These are phyloP conservation scores for Calonectria hongkongensis DNA, from an alignment of 2,329 filamentous ascomycete genomes.

Conservation along the genomic window DNA sequence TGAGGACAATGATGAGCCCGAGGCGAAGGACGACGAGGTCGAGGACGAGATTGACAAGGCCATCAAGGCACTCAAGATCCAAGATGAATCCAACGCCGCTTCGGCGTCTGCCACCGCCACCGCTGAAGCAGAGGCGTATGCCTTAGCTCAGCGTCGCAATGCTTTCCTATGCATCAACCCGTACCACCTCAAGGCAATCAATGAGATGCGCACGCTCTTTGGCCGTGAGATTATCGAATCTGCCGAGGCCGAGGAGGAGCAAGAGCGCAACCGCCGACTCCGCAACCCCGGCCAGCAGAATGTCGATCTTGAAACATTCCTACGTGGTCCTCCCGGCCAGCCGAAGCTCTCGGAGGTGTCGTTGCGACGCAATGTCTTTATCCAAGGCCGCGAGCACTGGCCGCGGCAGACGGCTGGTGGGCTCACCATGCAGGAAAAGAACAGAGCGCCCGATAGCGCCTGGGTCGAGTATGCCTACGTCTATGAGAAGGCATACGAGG, in stretches of 20 bases:
- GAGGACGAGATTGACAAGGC: constrained; percentile 75
- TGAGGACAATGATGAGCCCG: constrained; percentile 13
- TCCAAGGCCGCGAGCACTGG: constrained; percentile 92
- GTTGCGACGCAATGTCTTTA: constrained; percentile 86
- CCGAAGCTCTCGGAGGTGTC: constrained; percentile 82
- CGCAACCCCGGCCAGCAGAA: constrained; percentile 65
- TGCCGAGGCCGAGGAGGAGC: constrained; percentile 69
- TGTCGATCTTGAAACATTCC: constrained; percentile 74
- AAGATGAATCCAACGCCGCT: constrained; percentile 38
- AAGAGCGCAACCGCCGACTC: constrained; percentile 62
- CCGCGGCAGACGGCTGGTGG: constrained; percentile 86
- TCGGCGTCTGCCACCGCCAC: neutral
- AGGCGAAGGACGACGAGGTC: constrained; percentile 51
- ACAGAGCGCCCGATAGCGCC: constrained; percentile 68
- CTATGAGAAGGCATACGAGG: constrained; percentile 84
- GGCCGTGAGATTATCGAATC: constrained; percentile 75
- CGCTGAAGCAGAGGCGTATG: constrained; percentile 32
- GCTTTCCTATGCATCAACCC: constrained; percentile 72
- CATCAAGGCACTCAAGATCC: constrained; percentile 69
- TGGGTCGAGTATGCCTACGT: constrained; percentile 83
- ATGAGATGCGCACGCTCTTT: constrained; percentile 87
- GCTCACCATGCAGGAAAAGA: constrained; percentile 83
- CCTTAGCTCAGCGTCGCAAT: constrained; percentile 56
- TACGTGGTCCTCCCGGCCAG: constrained; percentile 71
- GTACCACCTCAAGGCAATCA: constrained; percentile 86